Conservation (phyloP, 208 protist genomes). For the Tetramitus jugosus region DNA sequence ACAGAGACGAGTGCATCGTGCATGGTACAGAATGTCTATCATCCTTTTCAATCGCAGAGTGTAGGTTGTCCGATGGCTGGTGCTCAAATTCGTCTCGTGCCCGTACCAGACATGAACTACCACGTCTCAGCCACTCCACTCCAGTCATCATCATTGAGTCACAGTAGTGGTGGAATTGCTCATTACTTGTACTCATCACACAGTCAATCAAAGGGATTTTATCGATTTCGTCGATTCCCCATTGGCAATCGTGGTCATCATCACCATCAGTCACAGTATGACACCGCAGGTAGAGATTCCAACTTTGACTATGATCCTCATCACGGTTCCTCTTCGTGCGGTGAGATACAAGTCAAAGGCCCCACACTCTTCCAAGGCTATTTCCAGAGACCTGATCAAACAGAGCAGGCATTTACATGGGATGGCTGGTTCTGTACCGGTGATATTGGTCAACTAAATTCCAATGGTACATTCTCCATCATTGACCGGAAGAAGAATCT, state of each 20-base stretch:
- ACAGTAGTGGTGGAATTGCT: too few species aligned
- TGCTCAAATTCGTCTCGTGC: slow-evolving; percentile 73
- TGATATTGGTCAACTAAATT: slow-evolving; percentile 51
- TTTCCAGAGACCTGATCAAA: slow-evolving; percentile 65
- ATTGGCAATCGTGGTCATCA: too few species aligned
- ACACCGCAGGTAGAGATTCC: too few species aligned
- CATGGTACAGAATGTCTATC: slow-evolving; percentile 52
- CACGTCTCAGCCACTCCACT: slow-evolving; percentile 56
- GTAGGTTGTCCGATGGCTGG: slow-evolving; percentile 59
- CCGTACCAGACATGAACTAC: slow-evolving; percentile 66
- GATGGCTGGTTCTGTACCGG: slow-evolving; percentile 77
- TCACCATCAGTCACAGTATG: too few species aligned
- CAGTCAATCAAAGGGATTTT: too few species aligned
- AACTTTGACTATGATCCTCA: too few species aligned
- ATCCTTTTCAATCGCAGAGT: slow-evolving; percentile 46
- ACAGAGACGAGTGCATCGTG: slow-evolving; percentile 61
- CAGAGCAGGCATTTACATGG: slow-evolving; percentile 49
- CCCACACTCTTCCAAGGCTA: slow-evolving; percentile 59
- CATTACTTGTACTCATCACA: too few species aligned
- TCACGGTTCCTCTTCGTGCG: slow-evolving; percentile 34
- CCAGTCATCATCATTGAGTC: too few species aligned
- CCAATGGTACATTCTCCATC: slow-evolving; percentile 55
- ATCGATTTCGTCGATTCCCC: too few species aligned
- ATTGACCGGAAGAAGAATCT: slow-evolving; percentile 79
- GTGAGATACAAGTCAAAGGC: slow-evolving; percentile 63